Evolutionary conservation across 2,329 filamentous ascomycete species (phyloP), one percentile per base, ranked within the genome.

Genomic region (Ophiostoma populinum): DNA sequence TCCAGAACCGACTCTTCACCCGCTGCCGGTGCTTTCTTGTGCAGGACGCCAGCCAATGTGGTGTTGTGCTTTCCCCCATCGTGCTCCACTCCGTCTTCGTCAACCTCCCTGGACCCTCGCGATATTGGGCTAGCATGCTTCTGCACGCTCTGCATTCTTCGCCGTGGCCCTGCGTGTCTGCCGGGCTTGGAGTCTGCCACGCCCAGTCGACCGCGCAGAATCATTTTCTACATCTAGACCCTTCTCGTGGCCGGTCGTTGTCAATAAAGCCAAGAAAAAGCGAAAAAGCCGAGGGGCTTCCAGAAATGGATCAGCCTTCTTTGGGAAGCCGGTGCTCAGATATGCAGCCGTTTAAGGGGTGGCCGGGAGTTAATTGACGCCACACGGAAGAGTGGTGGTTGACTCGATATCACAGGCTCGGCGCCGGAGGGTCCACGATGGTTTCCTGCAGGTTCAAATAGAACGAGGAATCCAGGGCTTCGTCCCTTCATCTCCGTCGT

Each of bases 141-240:
- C n/a, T n/a, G n/a, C n/a, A n/a, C n/a, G n/a, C n/a, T 34, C 16
- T 37, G 34, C 38, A 40, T 40, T 40, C 34, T 36, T 37, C 38
- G 34, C 31, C 34, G 38, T 40, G 38, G 38, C 34, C 37, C 28
- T 39, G 37, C 34, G 13, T 26, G 18, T 31, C 16, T 31, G 19
- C 17, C 17, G 10, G 19, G 20, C 18, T 13, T 24, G 11, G 19
- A 7, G 22, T 10, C 22, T 13, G 16, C n/a, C n/a, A 24, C 15
- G 31, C 20, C 21, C 32, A n/a, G n/a, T 26, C 17, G 32, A 13
- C 24, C 32, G 15, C 24, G 3, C 7, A 34, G 32, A 6, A 9
- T 6, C 8, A 13, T n/a, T 22, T 20, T 22, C 13, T 30, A 18
- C 12, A n/a, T 25, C n/a, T 32, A 24, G 34, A 13, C 19, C 13